Percentiles rank a stretch among this genome's conserved stretches.
Conservation (phyloP, 2,329 filamentous ascomycete genomes). For the Stagonosporopsis vannaccii region DNA sequence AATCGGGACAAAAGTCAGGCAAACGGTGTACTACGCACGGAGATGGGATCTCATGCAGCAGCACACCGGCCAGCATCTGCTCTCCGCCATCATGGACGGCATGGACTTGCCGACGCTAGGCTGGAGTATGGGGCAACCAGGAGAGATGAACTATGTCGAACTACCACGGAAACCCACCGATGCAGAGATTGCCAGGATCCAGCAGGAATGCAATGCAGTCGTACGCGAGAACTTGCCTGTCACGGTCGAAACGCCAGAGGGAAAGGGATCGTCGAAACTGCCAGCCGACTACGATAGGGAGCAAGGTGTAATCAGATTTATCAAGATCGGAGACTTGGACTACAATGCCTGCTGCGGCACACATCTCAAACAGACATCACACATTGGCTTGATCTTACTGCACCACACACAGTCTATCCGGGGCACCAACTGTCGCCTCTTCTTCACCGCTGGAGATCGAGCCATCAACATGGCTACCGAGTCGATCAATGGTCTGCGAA, state of each 20-base stretch:
- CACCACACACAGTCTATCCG: slow-evolving; percentile 42
- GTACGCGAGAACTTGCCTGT: slow-evolving; percentile 40
- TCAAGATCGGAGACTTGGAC: slow-evolving; percentile 44
- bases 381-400: slow-evolving; percentile 41
- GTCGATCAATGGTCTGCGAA: slow-evolving; percentile 37
- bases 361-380: slow-evolving; percentile 42
- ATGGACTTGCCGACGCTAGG: slow-evolving; percentile 39
- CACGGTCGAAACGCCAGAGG: slow-evolving; percentile 42
- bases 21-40: slow-evolving; percentile 39
- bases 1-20: slow-evolving; percentile 61
- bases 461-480: slow-evolving; percentile 37
- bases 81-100: slow-evolving; percentile 44
- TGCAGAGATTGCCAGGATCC: slow-evolving; percentile 35
- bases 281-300: slow-evolving; percentile 43
- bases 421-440: slow-evolving; percentile 42
- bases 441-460: slow-evolving; percentile 42
- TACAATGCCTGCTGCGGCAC: slow-evolving; percentile 47
- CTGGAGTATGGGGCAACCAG: slow-evolving; percentile 42
- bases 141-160: slow-evolving; percentile 48
- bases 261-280: slow-evolving; percentile 34
- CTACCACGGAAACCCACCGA: slow-evolving; percentile 39
- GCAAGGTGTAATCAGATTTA: slow-evolving; percentile 42
- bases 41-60: slow-evolving; percentile 48
- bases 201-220: slow-evolving; percentile 35
- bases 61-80: slow-evolving; percentile 45